These are phyloP conservation scores for Cyberlindnera mrakii DNA, from an alignment of 805 yeast species.

Conservation along the genomic window DNA sequence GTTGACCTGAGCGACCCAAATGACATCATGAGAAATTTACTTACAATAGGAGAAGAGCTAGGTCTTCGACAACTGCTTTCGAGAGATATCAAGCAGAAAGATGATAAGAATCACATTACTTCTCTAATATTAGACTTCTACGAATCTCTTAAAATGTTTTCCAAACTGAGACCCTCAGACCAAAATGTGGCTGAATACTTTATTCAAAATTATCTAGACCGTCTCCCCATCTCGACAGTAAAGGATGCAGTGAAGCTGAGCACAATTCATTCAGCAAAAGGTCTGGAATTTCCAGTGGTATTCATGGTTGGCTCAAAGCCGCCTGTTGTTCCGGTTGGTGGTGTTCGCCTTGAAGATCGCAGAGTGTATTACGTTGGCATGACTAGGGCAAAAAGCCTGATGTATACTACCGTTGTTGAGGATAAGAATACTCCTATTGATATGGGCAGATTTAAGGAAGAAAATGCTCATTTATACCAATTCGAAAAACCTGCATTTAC, in stretches of 20 bases:
- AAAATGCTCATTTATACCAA: constrained; percentile 2
- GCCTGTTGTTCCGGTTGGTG: background rate
- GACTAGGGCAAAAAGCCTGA: constrained; percentile 49
- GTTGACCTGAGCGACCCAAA: constrained; percentile 12
- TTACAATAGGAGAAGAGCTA: constrained; percentile 8
- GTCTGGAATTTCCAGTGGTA: constrained; percentile 66
- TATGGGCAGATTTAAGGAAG: background rate
- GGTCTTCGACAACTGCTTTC: constrained; percentile 11
- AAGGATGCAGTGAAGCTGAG: constrained; percentile 44
- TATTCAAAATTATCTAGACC: constrained; percentile 26
- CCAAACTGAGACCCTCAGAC: constrained; percentile 21
- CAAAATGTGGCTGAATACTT: constrained; percentile 26
- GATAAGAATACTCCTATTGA: background rate
- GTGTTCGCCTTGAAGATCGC: constrained; percentile 23
- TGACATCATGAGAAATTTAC: constrained; percentile 11
- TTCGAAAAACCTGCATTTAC: constrained; percentile 4
- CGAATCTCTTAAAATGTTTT: constrained; percentile 28
- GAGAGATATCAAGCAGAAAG: constrained; percentile 14
- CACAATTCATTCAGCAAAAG: constrained; percentile 71
- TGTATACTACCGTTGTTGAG: constrained; percentile 23
- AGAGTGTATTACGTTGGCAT: constrained; percentile 57
- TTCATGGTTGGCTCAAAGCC: constrained; percentile 27
- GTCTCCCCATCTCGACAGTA: constrained; percentile 22
- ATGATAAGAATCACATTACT: constrained; percentile 23
- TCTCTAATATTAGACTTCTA: constrained; percentile 31